These are phyloP conservation scores for Pinus taeda DNA, from an alignment of 75 land plant genomes.

Conservation along the genomic window DNA sequence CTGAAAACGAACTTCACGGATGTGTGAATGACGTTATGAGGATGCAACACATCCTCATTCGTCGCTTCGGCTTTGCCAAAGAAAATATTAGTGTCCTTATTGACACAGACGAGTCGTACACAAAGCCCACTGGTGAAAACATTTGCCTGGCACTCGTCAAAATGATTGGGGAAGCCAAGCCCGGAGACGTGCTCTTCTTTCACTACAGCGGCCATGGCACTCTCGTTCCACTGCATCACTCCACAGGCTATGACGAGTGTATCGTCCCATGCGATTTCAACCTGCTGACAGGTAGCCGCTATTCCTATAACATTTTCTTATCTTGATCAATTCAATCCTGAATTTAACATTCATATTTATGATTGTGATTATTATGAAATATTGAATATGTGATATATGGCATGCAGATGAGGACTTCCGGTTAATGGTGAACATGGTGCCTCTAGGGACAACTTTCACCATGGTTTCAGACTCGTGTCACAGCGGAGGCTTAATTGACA, in stretches of 20 bases:
- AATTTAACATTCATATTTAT: too few species aligned
- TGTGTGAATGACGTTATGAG: conserved; percentile 74
- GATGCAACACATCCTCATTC: conserved; percentile 42
- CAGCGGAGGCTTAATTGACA: conserved; percentile 78
- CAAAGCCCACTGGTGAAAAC: conserved; percentile 69
- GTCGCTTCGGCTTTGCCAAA: conserved; percentile 49
- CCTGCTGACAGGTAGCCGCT: conserved; percentile 55
- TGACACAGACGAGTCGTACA: conserved; percentile 36
- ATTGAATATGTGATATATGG: background rate
- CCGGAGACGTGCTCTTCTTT: conserved; percentile 73
- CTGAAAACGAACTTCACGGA: conserved; percentile 61
- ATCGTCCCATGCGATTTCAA: conserved; percentile 87
- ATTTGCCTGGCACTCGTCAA: conserved; percentile 37
- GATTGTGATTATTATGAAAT: too few species aligned
- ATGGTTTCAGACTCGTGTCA: conserved; percentile 89
- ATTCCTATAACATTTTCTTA: too few species aligned
- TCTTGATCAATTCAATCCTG: too few species aligned
- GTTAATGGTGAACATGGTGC: conserved; percentile 57
- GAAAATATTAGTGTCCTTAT: conserved; percentile 49
- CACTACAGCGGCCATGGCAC: conserved; percentile 92
- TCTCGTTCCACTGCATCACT: conserved; percentile 26
- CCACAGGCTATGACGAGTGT: conserved; percentile 54
- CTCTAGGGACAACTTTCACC: conserved; percentile 59
- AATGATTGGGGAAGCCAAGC: conserved; percentile 36
- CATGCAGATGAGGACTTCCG: conserved; percentile 80